phyloP scores from a whole-genome alignment of 108 stramenopile species.

The Skeletonema marinoi region DNA sequence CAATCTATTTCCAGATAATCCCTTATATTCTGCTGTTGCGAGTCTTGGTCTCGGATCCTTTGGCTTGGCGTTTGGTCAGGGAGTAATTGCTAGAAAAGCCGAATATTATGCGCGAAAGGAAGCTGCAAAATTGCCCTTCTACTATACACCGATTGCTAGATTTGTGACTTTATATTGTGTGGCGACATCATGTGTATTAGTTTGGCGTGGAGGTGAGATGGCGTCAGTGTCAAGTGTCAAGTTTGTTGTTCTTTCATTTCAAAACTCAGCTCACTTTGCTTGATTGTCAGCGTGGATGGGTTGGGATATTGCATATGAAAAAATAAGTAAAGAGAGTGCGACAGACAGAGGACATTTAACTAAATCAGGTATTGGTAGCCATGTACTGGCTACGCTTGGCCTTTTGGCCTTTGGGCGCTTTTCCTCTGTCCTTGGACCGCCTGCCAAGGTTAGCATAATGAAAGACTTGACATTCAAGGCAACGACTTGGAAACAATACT shows the following conservation, averaged over 20 bases:
- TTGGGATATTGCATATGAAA: too few species aligned
- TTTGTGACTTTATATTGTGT: constrained; percentile 63
- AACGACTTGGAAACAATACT: too few species aligned
- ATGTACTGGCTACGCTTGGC: constrained; percentile 43
- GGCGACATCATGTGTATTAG: constrained; percentile 55
- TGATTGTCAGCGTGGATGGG: constrained; percentile 19
- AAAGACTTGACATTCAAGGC: constrained; percentile 20
- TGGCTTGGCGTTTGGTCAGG: constrained; percentile 45
- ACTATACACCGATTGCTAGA: constrained; percentile 34
- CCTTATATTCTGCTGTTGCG: constrained; percentile 25
- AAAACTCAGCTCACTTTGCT: neutral
- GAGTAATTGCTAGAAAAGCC: constrained; percentile 52
- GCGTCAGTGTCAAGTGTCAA: constrained; percentile 6
- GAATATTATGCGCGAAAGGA: constrained; percentile 31
- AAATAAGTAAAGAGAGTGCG: constrained; percentile 34
- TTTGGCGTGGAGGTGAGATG: constrained; percentile 77
- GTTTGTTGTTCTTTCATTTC: neutral
- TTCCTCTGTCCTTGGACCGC: constrained; percentile 67
- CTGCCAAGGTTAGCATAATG: constrained; percentile 56
- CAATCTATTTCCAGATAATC: constrained; percentile 61
- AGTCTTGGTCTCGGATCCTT: constrained; percentile 18
- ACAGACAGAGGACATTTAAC: constrained; percentile 32
- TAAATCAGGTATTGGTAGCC: constrained; percentile 52
- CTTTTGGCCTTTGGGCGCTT: constrained; percentile 56
- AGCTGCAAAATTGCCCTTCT: neutral